Base-by-base conservation (phyloP, 441 rosid species). In the Pelargonium myrrhifolium region DNA sequence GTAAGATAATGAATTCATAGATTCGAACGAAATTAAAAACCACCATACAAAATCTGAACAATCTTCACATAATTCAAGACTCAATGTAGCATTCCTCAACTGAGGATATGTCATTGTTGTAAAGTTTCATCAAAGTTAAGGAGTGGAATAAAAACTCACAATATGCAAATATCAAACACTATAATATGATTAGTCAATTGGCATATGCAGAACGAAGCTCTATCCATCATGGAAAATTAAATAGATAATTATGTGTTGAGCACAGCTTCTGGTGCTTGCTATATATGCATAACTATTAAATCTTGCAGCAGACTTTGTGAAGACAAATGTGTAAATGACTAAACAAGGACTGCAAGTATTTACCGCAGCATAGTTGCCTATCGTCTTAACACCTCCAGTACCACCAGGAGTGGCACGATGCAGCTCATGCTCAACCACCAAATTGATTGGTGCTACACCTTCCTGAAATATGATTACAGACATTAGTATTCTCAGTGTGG, bases 391-490 rank as follows among this genome's bases (percentile, higher is more conserved):
- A 62, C 93, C 86, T 65, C 93, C 90, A 5, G 93, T 87, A 59
- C 90, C 93, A 66, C 93, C 93, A 75, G 93, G 93, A 62, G 88
- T 80, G 43, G 90, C 93, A 65, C 93, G 89, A 68, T 87, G 93
- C 68, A 85, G 76, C 58, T 87, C 87, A 39, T 66, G 69, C 68
- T 87, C 93, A 68, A 87, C 81, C 40, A 86, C 73, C 82, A 87
- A 78, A 70, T 81, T 75, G 63, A 87, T 87, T 0, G 93, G 84
- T 70, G 85, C 77, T 37, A 87, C 84, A 65, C 93, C 90, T 80
- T 87, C 88, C 90, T 87, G 83, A 62, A 67, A 82, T 74, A 70
- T 70, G 62, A 68, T 45, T 71, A 9, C 66, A 49, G 20, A 63
- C 56, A 15, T 61, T 11, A 45, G 69, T 8, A 60, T 12, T 35